Conservation (phyloP, 2,329 filamentous ascomycete genomes). For the Trichoderma gracile region DNA sequence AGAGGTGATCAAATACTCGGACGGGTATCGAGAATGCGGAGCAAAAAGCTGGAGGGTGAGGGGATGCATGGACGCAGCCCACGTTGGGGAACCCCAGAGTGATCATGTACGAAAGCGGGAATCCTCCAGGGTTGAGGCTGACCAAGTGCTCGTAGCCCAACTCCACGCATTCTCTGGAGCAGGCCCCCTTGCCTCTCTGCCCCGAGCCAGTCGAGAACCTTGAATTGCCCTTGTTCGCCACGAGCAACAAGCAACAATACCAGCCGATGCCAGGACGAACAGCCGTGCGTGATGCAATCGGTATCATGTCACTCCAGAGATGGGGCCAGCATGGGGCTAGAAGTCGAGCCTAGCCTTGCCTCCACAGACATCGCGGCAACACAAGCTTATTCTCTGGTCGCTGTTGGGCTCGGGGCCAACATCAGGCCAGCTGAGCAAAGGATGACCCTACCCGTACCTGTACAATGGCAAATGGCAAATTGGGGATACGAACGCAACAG, state of each 20-base stretch:
- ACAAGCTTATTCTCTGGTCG: conserved; percentile 7
- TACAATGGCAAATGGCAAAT: background rate
- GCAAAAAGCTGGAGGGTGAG: background rate
- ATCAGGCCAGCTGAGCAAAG: background rate
- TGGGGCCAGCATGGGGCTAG: conserved; percentile 2
- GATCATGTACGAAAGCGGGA: conserved; percentile 13
- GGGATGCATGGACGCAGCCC: background rate
- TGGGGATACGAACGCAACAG: background rate
- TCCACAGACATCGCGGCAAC: background rate
- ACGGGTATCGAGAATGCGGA: conserved; percentile 4
- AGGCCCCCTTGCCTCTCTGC: background rate
- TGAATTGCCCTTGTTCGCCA: background rate
- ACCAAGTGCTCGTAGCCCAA: background rate
- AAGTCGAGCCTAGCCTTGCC: background rate
- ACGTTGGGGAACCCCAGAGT: conserved; percentile 23
- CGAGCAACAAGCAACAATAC: background rate
- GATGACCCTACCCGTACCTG: background rate
- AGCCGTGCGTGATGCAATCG: background rate
- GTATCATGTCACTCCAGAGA: background rate
- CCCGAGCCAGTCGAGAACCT: conserved; percentile 4
- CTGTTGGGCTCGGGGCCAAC: background rate
- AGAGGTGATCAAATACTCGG: conserved; percentile 5
- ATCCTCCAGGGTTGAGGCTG: conserved; percentile 20
- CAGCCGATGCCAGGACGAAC: background rate
- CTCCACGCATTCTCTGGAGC: conserved; percentile 4